Percentiles rank a stretch among this genome's conserved stretches.
phyloP scores from a whole-genome alignment of 1,139 yeast genomes.

The Suhomyces terraborum region DNA sequence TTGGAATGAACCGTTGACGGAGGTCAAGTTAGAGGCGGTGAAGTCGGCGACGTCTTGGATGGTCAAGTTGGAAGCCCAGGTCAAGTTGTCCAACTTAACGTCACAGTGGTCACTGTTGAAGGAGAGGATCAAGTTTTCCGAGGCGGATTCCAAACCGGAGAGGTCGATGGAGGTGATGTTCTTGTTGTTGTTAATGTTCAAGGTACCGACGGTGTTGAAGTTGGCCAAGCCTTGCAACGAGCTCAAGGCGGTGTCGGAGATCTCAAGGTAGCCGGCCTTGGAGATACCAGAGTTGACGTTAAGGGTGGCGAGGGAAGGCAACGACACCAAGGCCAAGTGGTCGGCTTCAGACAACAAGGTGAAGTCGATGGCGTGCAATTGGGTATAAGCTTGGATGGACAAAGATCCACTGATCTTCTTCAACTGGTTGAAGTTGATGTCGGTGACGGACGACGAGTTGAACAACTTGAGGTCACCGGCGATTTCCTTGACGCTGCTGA shows the following conservation, averaged over 20 bases:
- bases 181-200: constrained; percentile 50
- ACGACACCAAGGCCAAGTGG: constrained; percentile 40
- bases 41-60: constrained; percentile 43
- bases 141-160: constrained; percentile 35
- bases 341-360: constrained; percentile 33
- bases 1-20: constrained; percentile 46
- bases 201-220: constrained; percentile 35
- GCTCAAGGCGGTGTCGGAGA: constrained; percentile 49
- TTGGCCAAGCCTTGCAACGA: constrained; percentile 40
- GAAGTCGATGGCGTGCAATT: constrained; percentile 43
- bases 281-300: constrained; percentile 43
- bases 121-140: constrained; percentile 41
- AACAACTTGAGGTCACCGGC: constrained; percentile 37
- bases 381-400: constrained; percentile 41
- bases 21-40: constrained; percentile 36
- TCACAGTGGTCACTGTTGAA: constrained; percentile 48
- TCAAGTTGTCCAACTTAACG: constrained; percentile 39
- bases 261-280: constrained; percentile 35
- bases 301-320: constrained; percentile 45
- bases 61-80: constrained; percentile 49
- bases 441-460: constrained; percentile 46
- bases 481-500: constrained; percentile 37
- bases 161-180: constrained; percentile 43
- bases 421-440: constrained; percentile 36
- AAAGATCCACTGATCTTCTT: constrained; percentile 41